Percentiles rank a stretch among this genome's conserved stretches.
phyloP scores from a whole-genome alignment of 1,284 basidiomycete species.

The Pseudozyma tsukubaensis region DNA sequence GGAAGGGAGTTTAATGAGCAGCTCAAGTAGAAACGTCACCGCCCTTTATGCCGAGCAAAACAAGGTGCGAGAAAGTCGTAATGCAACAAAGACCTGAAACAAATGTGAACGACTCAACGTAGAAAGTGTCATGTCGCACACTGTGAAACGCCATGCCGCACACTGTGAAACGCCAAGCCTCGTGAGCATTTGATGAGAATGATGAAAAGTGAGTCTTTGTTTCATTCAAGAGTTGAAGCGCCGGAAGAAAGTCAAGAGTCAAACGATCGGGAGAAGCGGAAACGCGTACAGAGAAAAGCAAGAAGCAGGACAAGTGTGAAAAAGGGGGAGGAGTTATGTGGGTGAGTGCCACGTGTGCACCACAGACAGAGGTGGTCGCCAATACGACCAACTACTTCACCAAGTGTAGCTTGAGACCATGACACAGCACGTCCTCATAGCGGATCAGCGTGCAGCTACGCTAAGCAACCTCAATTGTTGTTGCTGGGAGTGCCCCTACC shows the following conservation, averaged over 20 bases:
- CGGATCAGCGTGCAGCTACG: no score
- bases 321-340: no score
- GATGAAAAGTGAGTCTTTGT: not conserved
- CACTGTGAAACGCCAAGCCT: no score
- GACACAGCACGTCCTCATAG: not conserved
- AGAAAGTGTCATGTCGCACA: no score
- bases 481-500: constrained; percentile 31
- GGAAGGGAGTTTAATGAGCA: constrained; percentile 52
- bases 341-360: no score
- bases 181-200: not conserved
- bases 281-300: constrained; percentile 3
- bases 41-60: not conserved
- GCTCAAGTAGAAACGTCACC: not conserved
- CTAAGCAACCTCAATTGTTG: constrained; percentile 3
- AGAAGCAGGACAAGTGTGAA: no score
- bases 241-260: not conserved
- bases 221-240: not conserved
- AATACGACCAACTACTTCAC: no score
- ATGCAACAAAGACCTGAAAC: not conserved
- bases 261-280: not conserved
- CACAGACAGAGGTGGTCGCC: no score
- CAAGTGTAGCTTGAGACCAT: no score
- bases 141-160: no score
- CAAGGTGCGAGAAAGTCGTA: not conserved
- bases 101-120: no score